Base-by-base conservation (phyloP, 169 alveolate genomes). In the Toxoplasma gondii region DNA sequence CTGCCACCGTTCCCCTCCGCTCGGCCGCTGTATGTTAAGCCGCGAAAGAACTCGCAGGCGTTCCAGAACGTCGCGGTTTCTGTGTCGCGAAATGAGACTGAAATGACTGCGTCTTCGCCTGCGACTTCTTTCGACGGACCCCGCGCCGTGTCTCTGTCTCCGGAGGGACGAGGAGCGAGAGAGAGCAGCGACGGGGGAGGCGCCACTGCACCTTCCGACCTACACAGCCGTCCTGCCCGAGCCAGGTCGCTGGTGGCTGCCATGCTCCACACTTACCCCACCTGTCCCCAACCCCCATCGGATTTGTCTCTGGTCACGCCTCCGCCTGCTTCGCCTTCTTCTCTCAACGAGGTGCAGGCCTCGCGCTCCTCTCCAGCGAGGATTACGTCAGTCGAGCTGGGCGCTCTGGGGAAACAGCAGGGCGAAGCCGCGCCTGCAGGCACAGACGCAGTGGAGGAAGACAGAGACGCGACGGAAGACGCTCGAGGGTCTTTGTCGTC, bases 1-100 rank as follows among this genome's bases (percentile, higher is more conserved):
- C 86, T 78, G 2, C 86, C 86, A 0, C 86, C 86, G 27, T 78
- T 78, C 86, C 86, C 86, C 29, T 36, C 19, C 22, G 39, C 86
- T 4, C 74, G 74, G 74, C 74, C 74, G 24, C 74, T 64, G 31
- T 16, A 16, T 16, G 74, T 64, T 4, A 27, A 16, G 29, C 29
- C 34, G n/a, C 34, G 74, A 31, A 64, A 64, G 9, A 64, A 4
- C 58, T 49, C 58, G 22, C 58, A 64, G 74, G 74, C n/a, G 5
- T 27, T 64, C 34, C 74, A 64, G 34, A 64, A 31, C 4, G 74
- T 64, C 74, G 74, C 9, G 1, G 74, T 1, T 27, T 64, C 74
- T 16, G n/a, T 19, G 29, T 64, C 74, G 34, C 4, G 58, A 49
- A 49, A 49, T 7, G 58, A 49, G 22, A 49, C 58, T 12, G 58